These are phyloP conservation scores for Sherardia arvensis DNA, from an alignment of 257 asterid genomes.

Conservation along the genomic window DNA sequence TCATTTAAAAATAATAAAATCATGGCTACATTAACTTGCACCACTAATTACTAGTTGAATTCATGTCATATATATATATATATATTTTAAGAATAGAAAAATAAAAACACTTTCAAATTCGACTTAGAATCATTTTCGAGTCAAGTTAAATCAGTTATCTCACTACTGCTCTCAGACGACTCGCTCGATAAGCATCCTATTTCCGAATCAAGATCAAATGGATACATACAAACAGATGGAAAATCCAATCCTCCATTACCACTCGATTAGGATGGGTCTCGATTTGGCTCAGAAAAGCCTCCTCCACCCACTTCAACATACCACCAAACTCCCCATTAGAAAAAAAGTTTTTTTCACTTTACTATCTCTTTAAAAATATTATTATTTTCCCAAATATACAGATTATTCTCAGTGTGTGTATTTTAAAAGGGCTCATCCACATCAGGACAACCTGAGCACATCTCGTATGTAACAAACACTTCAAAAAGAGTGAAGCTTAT, in stretches of 20 bases:
- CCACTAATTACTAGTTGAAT: too few species aligned
- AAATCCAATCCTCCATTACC: conserved; percentile 32
- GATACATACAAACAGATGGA: background rate
- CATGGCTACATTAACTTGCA: too few species aligned
- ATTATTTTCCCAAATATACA: background rate
- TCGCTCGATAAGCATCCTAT: too few species aligned
- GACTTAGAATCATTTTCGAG: too few species aligned
- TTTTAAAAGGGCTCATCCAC: background rate
- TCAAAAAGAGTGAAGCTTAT: conserved; percentile 1
- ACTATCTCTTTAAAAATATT: background rate
- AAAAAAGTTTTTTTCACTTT: background rate
- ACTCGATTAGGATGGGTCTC: conserved; percentile 65
- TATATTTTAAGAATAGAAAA: too few species aligned
- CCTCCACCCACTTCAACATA: conserved; percentile 64
- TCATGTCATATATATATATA: too few species aligned
- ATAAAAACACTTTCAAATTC: too few species aligned
- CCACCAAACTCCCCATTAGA: conserved; percentile 25
- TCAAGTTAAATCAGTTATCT: too few species aligned
- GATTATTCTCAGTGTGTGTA: background rate
- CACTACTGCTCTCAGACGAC: too few species aligned
- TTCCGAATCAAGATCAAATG: background rate
- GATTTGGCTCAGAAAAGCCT: conserved; percentile 47
- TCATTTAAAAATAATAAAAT: too few species aligned
- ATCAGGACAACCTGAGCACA: conserved; percentile 9
- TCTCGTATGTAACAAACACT: conserved; percentile 2